These are phyloP conservation scores for Hyphochytrium catenoides DNA, from an alignment of 352 stramenopile genomes.

Conservation along the genomic window DNA sequence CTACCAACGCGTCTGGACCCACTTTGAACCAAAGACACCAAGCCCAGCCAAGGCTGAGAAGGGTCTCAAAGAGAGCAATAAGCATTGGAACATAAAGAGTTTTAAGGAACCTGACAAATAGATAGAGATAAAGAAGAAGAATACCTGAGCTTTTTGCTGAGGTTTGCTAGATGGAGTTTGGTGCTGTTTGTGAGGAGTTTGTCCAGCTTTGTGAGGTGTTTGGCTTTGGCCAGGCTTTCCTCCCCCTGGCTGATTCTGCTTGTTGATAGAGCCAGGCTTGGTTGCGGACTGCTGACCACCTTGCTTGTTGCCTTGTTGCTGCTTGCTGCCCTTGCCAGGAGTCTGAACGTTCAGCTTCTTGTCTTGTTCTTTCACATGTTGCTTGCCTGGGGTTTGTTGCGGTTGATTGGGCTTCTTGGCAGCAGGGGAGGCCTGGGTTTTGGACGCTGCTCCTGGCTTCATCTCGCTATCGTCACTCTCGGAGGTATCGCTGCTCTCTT, in stretches of 20 bases:
- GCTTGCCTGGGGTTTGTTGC: too few species aligned
- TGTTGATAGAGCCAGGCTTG: constrained; percentile 1
- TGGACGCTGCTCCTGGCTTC: too few species aligned
- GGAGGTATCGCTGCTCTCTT: too few species aligned
- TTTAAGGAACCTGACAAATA: constrained; percentile 9
- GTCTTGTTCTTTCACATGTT: too few species aligned
- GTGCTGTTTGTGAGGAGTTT: constrained; percentile 14
- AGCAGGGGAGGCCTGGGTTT: too few species aligned
- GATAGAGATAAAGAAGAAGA: constrained; percentile 1
- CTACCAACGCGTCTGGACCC: constrained; percentile 60
- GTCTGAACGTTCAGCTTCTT: constrained; percentile 1
- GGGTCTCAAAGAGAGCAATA: constrained; percentile 7
- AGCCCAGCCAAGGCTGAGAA: constrained; percentile 11
- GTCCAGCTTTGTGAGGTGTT: background rate
- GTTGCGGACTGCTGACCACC: background rate
- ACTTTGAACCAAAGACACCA: constrained; percentile 20
- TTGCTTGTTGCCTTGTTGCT: background rate
- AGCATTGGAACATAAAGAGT: constrained; percentile 12
- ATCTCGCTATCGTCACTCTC: too few species aligned
- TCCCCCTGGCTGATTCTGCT: constrained; percentile 2
- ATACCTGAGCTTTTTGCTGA: constrained; percentile 19
- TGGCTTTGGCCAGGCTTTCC: background rate
- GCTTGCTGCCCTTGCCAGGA: constrained; percentile 1
- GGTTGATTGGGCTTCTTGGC: too few species aligned
- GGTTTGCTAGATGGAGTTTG: constrained; percentile 44